Conservation (phyloP, 306 rosid genomes). For the Dicorynia guianensis region DNA sequence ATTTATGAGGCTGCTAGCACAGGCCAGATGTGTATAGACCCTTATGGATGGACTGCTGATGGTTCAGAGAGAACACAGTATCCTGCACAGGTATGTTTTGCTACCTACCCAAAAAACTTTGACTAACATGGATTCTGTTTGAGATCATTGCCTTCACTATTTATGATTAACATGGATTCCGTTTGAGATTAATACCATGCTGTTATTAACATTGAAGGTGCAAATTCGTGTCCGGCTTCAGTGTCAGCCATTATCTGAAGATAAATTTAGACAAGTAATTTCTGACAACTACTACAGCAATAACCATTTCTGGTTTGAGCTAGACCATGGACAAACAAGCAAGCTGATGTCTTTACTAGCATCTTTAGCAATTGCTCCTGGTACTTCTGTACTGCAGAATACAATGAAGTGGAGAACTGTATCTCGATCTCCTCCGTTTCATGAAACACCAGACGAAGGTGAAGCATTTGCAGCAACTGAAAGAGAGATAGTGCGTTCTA, state of each 20-base stretch:
- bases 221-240: slow-evolving; percentile 58
- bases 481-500: slow-evolving; percentile 29
- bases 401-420: slow-evolving; percentile 41
- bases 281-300: slow-evolving; percentile 61
- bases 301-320: slow-evolving; percentile 81
- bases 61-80: slow-evolving; percentile 69
- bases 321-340: slow-evolving; percentile 73
- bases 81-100: slow-evolving; percentile 81
- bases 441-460: slow-evolving; percentile 38
- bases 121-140: slow-evolving; percentile 14
- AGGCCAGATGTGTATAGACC: slow-evolving; percentile 78
- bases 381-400: slow-evolving; percentile 38
- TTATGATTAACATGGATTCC: slow-evolving; percentile 10
- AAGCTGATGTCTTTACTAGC: slow-evolving; percentile 57
- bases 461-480: slow-evolving; percentile 37
- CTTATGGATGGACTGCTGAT: slow-evolving; percentile 80
- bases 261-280: slow-evolving; percentile 63
- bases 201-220: slow-evolving; percentile 54
- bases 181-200: slow-evolving; percentile 10
- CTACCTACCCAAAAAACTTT: slow-evolving; percentile 18
- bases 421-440: slow-evolving; percentile 42
- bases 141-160: slow-evolving; percentile 1
- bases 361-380: slow-evolving; percentile 53
- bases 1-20: slow-evolving; percentile 78
- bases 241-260: slow-evolving; percentile 72